Percentiles rank a stretch among this genome's conserved stretches.
Conservation (phyloP, 768 basidiomycete species). For the Hypholoma fasciculare region DNA sequence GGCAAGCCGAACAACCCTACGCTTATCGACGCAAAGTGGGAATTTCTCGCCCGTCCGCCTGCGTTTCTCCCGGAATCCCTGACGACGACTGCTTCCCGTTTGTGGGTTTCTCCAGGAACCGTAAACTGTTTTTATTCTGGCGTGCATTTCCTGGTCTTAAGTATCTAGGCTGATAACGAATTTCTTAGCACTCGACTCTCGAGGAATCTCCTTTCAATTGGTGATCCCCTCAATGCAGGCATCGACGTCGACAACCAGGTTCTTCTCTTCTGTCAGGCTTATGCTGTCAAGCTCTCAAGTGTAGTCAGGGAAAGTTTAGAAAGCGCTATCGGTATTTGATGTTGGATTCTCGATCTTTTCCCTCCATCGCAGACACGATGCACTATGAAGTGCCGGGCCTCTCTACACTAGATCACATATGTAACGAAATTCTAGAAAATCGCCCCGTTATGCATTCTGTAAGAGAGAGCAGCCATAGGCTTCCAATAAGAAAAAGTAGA, state of each 20-base stretch:
- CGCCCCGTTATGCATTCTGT: too few species aligned
- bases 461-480: too few species aligned
- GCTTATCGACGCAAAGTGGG: constrained; percentile 69
- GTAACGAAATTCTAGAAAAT: too few species aligned
- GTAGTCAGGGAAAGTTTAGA: constrained; percentile 16
- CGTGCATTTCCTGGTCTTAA: constrained; percentile 58
- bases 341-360: not conserved
- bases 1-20: constrained; percentile 49
- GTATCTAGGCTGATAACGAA: too few species aligned
- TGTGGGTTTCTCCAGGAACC: too few species aligned
- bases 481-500: too few species aligned
- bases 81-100: constrained; percentile 68
- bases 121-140: constrained; percentile 19
- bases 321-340: not conserved
- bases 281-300: constrained; percentile 48
- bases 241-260: constrained; percentile 62
- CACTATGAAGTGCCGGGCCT: too few species aligned
- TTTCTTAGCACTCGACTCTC: constrained; percentile 43
- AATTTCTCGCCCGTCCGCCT: constrained; percentile 60
- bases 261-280: constrained; percentile 46
- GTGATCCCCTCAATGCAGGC: constrained; percentile 52
- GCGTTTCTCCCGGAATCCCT: constrained; percentile 49
- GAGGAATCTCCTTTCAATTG: constrained; percentile 55
- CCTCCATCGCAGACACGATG: too few species aligned
- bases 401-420: too few species aligned